Evolutionary conservation across 768 basidiomycete species (phyloP).

Genomic region (Hypsizygus marmoreus): DNA sequence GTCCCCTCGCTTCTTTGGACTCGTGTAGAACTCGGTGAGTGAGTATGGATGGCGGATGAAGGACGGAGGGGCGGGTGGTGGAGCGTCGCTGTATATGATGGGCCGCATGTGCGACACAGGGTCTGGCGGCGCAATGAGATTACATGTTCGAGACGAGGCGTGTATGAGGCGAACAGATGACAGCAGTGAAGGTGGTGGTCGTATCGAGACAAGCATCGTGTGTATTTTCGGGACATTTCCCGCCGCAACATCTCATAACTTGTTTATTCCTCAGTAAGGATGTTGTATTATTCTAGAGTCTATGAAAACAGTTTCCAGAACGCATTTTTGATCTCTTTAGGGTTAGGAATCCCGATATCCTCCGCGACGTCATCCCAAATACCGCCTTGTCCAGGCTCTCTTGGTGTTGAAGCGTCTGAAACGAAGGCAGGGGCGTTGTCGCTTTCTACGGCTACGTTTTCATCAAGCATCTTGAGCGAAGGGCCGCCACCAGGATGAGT

Average conservation of each 20-base stretch:
- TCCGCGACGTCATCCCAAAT: constrained; percentile 47
- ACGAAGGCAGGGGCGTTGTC: constrained; percentile 19
- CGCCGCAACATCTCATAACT: background rate
- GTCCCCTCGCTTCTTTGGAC: constrained; percentile 31
- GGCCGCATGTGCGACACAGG: constrained; percentile 81
- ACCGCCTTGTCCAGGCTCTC: constrained; percentile 31
- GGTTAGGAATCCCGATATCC: constrained; percentile 45
- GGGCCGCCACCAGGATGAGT: constrained; percentile 39
- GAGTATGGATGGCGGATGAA: constrained; percentile 72
- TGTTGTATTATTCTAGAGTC: constrained; percentile 40
- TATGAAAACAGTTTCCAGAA: constrained; percentile 35
- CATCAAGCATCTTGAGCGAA: constrained; percentile 36
- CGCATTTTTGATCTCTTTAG: constrained; percentile 30
- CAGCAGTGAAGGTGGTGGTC: constrained; percentile 10
- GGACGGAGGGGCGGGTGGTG: constrained; percentile 34
- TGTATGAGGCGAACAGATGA: constrained; percentile 22
- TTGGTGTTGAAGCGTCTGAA: constrained; percentile 7
- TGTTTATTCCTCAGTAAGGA: constrained; percentile 18
- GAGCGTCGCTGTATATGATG: constrained; percentile 68
- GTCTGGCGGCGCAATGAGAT: constrained; percentile 70
- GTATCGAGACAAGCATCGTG: constrained; percentile 17
- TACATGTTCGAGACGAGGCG: constrained; percentile 24
- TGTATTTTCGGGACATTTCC: constrained; percentile 3
- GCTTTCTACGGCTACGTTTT: constrained; percentile 14
- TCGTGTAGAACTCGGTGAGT: constrained; percentile 63